Base-by-base conservation (phyloP, 345 rosid genomes). In the Arabis hirsuta region DNA sequence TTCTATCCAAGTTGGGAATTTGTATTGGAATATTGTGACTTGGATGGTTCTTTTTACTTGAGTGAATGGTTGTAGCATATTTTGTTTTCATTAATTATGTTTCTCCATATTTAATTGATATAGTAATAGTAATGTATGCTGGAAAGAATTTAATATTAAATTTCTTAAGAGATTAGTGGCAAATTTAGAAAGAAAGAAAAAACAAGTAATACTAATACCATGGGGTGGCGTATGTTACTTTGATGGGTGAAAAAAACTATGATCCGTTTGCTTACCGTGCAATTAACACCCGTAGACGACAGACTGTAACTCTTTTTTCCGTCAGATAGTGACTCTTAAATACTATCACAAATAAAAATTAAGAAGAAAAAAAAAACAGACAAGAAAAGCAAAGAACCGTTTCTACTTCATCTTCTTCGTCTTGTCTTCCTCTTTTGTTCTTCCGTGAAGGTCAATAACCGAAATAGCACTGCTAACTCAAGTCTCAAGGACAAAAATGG, bases 331-430 rank as follows among this genome's bases (percentile, higher is more conserved):
- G 27, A 31, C 19, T 44, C 12, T 56, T 14, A 58, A 36, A 7
- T 4, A n/a, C n/a, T n/a, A 34, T 64, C 43, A 66, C 61, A 14
- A 27, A 41, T 38, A 3, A 34, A n/a, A 41, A 41, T 1, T 13
- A 2, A 22, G 24, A 53, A 46, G 14, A 36, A 44, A 22, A 1
- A 26, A 38, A 3, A 16, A 31, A 43, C 12, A 47, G 74, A 67
- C 58, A 34, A 44, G 66, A n/a, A 20, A 50, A 77, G 78, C 59
- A 69, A 77, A 72, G 76, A 82, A 81, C 83, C 82, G 85, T 81
- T 76, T 73, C 73, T 60, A 60, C 55, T 65, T 61, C 78, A 41
- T 70, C 76, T 48, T 68, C 63, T 44, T 62, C 54, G 54, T 58
- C 45, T 62, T 59, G 58, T 75, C 79, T 55, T 69, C 77, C 34